Evolutionary conservation across 208 protist species (phyloP), one percentile per base, ranked within the genome.

Genomic region (Wallacemonas rigidus): DNA sequence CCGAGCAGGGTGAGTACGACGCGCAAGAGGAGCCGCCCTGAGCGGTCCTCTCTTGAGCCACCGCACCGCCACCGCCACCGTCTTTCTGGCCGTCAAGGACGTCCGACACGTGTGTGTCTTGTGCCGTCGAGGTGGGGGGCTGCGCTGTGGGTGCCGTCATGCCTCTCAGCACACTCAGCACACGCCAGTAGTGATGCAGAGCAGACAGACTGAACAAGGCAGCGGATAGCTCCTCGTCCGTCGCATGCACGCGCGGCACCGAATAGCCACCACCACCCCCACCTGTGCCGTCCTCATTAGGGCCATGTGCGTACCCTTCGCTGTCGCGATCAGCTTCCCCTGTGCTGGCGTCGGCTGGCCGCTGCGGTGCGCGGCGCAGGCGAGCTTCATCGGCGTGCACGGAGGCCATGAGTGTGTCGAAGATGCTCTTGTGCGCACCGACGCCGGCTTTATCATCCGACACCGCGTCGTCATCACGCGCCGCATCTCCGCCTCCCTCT

Each of bases 41-140:
- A 12, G 45, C 45, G 45, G 45, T 50, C 8, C 45, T 12, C 12
- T 50, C 45, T 12, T 50, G 45, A 50, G 6, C 26, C 26, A 26
- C 26, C 26, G 26, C 45, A 50, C 45, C 36, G 43, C 35, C 26
- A 0, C 8, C 56, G 50, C 8, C 56, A 62, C 43, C 44, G 41
- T 35, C 47, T 14, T 40, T 38, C 3, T 44, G 41, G 14, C 14
- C 48, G 11, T 41, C 56, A 15, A 36, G 8, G 56, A 53, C 58
- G n/a, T 26, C 36, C 7, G 9, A 14, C 35, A 11, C 40, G 36
- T 38, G n/a, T 2, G 45, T 17, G 35, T 47, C 2, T 0, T 80
- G 69, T 43, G 60, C 74, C 17, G 75, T 83, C 2, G 76, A 73
- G n/a, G 78, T 74, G 7, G 67, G 67, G 14, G 74, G 50, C 44